Conservation (phyloP, 257 asterid genomes). For the Hygrophila difformis region DNA sequence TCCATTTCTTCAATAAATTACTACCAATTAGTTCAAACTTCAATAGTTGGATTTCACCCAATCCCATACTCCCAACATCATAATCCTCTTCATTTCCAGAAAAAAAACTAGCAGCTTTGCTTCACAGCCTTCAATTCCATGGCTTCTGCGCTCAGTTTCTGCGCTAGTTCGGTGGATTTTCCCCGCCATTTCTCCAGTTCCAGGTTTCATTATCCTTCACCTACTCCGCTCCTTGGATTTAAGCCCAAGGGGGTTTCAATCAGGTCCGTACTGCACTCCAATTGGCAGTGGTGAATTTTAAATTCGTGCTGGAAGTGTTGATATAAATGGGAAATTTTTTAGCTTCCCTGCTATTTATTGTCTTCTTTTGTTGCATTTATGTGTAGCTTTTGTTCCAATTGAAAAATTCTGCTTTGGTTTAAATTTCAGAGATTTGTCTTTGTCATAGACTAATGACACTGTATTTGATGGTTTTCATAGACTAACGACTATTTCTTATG, state of each 20-base stretch:
- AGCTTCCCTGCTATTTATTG: too few relatives aligned
- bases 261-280: conserved; percentile 24
- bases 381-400: neutral
- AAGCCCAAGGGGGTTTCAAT: conserved; percentile 29
- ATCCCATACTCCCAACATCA: conserved; percentile 15
- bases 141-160: conserved; percentile 25
- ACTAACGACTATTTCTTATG: too few relatives aligned
- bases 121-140: too few relatives aligned
- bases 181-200: conserved; percentile 20
- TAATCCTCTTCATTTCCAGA: conserved; percentile 8
- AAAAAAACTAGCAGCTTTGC: neutral
- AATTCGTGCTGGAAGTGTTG: neutral
- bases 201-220: conserved; percentile 15
- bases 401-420: too few relatives aligned
- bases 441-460: neutral
- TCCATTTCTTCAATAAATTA: too few relatives aligned
- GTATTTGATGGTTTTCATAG: too few relatives aligned
- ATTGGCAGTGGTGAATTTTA: neutral
- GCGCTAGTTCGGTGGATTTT: conserved; percentile 18
- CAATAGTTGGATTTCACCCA: too few relatives aligned
- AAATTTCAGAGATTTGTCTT: too few relatives aligned
- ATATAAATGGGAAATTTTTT: too few relatives aligned
- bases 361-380: neutral
- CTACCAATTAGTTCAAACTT: too few relatives aligned
- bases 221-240: conserved; percentile 12